These are phyloP conservation scores for Zasmidium citrigriseum DNA, from an alignment of 2,329 filamentous ascomycete species.

Conservation along the genomic window DNA sequence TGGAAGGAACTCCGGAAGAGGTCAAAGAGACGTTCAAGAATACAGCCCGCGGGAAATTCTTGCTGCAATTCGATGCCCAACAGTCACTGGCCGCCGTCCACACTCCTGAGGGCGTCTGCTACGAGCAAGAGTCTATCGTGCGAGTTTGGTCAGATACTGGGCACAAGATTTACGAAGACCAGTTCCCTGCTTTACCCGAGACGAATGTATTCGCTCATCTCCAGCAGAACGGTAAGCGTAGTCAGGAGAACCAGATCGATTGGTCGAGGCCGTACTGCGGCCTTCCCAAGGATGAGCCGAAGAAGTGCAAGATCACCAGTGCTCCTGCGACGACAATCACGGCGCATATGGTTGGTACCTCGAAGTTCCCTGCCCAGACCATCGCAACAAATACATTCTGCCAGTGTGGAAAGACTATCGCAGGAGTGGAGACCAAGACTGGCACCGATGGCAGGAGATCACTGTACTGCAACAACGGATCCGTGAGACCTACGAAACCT, in stretches of 20 bases:
- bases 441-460: neutral
- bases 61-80: slow-evolving; percentile 12
- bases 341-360: too few species aligned
- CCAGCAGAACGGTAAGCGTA: neutral
- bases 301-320: neutral
- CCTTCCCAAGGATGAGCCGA: neutral
- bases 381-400: too few species aligned
- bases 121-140: slow-evolving; percentile 6
- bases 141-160: slow-evolving; percentile 7
- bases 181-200: slow-evolving; percentile 9
- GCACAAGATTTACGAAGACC: slow-evolving; percentile 7
- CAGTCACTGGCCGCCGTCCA: slow-evolving; percentile 2
- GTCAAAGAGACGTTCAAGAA: neutral
- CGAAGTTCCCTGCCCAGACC: too few species aligned
- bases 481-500: neutral
- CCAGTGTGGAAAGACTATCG: neutral
- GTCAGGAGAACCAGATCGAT: neutral
- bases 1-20: neutral
- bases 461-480: neutral
- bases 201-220: neutral
- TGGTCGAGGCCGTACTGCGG: neutral
- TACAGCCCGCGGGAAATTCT: slow-evolving; percentile 9
- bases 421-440: neutral
- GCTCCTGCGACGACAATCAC: neutral
- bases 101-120: neutral